Evolutionary conservation across 2,329 filamentous ascomycete species (phyloP), one percentile per base, ranked within the genome.

Genomic region (Trichoderma endophyticum): DNA sequence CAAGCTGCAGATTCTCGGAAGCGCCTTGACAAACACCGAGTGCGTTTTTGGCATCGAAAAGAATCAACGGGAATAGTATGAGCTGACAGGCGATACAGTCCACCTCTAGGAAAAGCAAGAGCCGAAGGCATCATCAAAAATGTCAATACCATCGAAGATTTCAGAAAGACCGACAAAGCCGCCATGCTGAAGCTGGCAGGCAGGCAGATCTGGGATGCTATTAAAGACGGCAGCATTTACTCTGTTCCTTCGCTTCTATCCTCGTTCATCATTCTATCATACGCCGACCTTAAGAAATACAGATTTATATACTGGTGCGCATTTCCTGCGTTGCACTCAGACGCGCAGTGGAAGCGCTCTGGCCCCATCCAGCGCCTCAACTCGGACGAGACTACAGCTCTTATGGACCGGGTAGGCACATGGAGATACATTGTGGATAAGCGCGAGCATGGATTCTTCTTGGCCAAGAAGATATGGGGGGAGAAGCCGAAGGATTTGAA

Each of bases 261-360:
- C 5, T 96, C 93, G 7, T 98, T 98, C 81, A 88, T 93, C 30
- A 90, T 97, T 72, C 89, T 98, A 60, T 97, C 94, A 18, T 99
- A 93, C 80, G 95, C 96, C 74, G 95, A 99, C 79, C 87, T 99
- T 39, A 99, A 99, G 82, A 98, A 97, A 79, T 98, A 98, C 84
- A 93, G 91, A 74, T 98, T 98, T 80, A 94, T 92, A n/a, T 98
- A 98, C 83, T 97, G 97, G 90, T 98, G 98, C 81, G 95, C 92
- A 6, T 99, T 97, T 78, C 96, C 96, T 1, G 94, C 95, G 18
- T 86, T 99, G 59, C 95, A 97, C 80, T 97, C 95, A 4, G 91
- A 95, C 70, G 93, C 94, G 2, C 85, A 87, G 32, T 99, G 96
- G 96, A 91, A 89, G 76, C 85, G 91, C 66, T 81, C 86, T 2